These are phyloP conservation scores for Salvia sclarea DNA, from an alignment of 305 asterid species.

Conservation along the genomic window DNA sequence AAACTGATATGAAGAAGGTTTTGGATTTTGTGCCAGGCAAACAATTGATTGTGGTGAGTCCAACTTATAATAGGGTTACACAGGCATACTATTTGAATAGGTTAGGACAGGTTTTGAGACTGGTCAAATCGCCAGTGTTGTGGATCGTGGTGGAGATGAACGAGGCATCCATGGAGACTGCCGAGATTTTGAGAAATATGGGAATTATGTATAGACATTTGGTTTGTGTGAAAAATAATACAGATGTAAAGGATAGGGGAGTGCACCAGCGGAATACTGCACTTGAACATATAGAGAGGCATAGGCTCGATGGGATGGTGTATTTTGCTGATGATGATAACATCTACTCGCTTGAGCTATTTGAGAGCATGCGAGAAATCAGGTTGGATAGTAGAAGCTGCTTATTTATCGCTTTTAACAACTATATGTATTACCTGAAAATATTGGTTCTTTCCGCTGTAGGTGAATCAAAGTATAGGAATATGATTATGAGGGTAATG, in stretches of 20 bases:
- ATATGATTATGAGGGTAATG: not conserved
- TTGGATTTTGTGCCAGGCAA: conserved; percentile 49
- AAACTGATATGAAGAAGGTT: conserved; percentile 31
- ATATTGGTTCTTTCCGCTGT: conserved; percentile 12
- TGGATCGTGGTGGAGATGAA: conserved; percentile 97
- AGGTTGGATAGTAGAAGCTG: conserved; percentile 47
- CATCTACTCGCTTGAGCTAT: conserved; percentile 76
- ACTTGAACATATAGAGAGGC: conserved; percentile 80
- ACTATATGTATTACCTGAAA: conserved; percentile 12
- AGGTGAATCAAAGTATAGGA: conserved; percentile 11
- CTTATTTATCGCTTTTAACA: not conserved
- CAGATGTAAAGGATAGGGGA: conserved; percentile 81
- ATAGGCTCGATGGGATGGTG: conserved; percentile 85
- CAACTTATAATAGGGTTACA: conserved; percentile 79
- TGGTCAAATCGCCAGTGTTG: conserved; percentile 72
- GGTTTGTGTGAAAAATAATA: conserved; percentile 68
- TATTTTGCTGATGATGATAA: conserved; percentile 97
- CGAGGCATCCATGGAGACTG: conserved; percentile 74
- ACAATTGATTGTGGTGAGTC: conserved; percentile 79
- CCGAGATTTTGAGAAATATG: conserved; percentile 77
- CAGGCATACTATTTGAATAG: conserved; percentile 87
- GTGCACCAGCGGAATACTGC: conserved; percentile 95
- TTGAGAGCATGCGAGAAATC: conserved; percentile 73
- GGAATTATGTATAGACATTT: conserved; percentile 87
- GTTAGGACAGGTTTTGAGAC: conserved; percentile 82